A percentile compares a stretch with the other conserved stretches of the same genome.
phyloP scores from a whole-genome alignment of 768 basidiomycete genomes.

The Leccinellum albellum region DNA sequence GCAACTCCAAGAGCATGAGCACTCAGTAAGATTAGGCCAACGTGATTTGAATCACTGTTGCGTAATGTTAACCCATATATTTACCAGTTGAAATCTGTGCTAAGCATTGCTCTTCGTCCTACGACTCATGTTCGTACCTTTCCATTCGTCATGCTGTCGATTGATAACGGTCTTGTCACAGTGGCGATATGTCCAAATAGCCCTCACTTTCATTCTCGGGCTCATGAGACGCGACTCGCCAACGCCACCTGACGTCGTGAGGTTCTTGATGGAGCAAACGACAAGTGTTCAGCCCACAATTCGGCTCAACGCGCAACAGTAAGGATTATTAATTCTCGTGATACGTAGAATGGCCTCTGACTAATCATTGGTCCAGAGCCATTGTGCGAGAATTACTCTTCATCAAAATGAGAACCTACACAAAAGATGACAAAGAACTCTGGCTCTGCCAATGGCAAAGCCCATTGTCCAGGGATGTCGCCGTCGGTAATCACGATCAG shows the following conservation, averaged over 20 bases:
- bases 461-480: conserved; percentile 49
- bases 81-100: conserved; percentile 53
- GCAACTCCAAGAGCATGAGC: conserved; percentile 44
- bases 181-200: conserved; percentile 83
- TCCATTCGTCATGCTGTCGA: not conserved
- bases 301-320: conserved; percentile 64
- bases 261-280: conserved; percentile 61
- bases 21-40: conserved; percentile 41
- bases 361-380: conserved; percentile 41
- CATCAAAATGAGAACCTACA: conserved; percentile 75
- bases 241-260: conserved; percentile 49
- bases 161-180: conserved; percentile 29
- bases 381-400: conserved; percentile 62
- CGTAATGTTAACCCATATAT: not conserved
- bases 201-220: conserved; percentile 54
- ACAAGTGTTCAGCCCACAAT: conserved; percentile 72
- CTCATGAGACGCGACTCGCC: conserved; percentile 62
- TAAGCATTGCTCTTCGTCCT: conserved; percentile 56
- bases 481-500: conserved; percentile 43
- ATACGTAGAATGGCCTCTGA: not conserved
- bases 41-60: not conserved
- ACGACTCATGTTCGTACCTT: conserved; percentile 64
- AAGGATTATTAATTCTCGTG: conserved; percentile 11
- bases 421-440: conserved; percentile 56
- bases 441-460: conserved; percentile 74